Evolutionary conservation across 1,139 yeast genomes (phyloP).

Genomic region (Kurtzmaniella quercitrusa): DNA sequence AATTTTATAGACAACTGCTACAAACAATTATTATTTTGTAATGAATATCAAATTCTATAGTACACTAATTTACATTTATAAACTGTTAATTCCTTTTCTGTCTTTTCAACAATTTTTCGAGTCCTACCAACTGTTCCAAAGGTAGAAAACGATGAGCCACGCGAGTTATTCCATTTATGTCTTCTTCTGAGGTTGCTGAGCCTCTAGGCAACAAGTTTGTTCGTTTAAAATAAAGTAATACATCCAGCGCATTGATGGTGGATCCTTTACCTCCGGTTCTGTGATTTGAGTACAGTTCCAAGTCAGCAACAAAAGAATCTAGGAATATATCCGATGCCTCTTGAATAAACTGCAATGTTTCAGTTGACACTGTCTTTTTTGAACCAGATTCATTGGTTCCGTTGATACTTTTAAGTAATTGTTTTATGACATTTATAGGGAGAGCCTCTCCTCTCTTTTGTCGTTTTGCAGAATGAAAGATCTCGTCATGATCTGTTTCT

Average conservation of each 20-base stretch:
- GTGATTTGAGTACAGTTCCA: slow-evolving; percentile 33
- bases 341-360: slow-evolving; percentile 14
- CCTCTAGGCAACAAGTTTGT: slow-evolving; percentile 18
- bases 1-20: too few relatives aligned
- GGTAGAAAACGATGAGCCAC: slow-evolving; percentile 37
- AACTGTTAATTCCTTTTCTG: background rate
- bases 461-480: background rate
- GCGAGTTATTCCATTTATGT: slow-evolving; percentile 23
- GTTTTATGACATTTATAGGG: slow-evolving; percentile 9
- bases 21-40: too few relatives aligned
- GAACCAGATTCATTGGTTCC: slow-evolving; percentile 4
- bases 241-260: slow-evolving; percentile 32
- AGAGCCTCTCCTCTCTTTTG: slow-evolving; percentile 1
- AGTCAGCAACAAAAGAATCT: slow-evolving; percentile 28
- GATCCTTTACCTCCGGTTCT: slow-evolving; percentile 20
- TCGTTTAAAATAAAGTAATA: slow-evolving; percentile 31
- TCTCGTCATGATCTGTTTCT: background rate
- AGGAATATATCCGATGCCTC: slow-evolving; percentile 28
- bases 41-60: background rate
- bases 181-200: slow-evolving; percentile 14
- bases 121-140: slow-evolving; percentile 29
- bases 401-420: slow-evolving; percentile 10
- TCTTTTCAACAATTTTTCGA: slow-evolving; percentile 18
- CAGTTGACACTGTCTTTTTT: slow-evolving; percentile 8
- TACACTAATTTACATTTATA: slow-evolving; percentile 7